Percentiles rank a stretch among this genome's conserved stretches.
Conservation (phyloP, 2,329 filamentous ascomycete genomes). For the Trichoderma endophyticum region DNA sequence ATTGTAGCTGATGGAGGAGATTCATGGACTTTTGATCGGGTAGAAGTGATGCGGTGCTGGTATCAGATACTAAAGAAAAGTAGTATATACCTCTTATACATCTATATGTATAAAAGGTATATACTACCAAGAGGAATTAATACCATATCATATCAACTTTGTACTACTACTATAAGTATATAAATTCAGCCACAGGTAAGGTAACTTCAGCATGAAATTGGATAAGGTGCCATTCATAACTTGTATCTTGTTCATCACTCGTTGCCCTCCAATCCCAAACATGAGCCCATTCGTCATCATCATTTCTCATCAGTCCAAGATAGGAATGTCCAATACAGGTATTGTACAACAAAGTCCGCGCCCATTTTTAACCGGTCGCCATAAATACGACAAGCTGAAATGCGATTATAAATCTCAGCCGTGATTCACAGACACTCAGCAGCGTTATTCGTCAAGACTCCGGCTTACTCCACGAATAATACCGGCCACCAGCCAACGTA, state of each 20-base stretch:
- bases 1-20: not conserved
- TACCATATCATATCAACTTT: not conserved
- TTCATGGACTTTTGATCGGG: not conserved
- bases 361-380: too few relatives aligned
- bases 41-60: not conserved
- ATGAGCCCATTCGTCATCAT: not conserved
- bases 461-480: conserved; percentile 5
- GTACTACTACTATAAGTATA: not conserved
- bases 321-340: not conserved
- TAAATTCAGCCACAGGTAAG: not conserved
- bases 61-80: not conserved
- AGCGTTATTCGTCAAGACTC: not conserved
- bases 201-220: not conserved
- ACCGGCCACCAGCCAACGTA: not conserved
- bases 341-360: not conserved
- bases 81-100: not conserved
- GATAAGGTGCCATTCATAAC: not conserved
- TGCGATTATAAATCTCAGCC: not conserved
- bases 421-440: not conserved
- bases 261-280: not conserved
- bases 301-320: not conserved
- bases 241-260: not conserved
- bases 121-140: not conserved
- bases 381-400: not conserved
- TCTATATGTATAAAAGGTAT: not conserved